A percentile compares a stretch with the other conserved stretches of the same genome.
Conservation (phyloP, 805 yeast genomes). For the Lachancea sp. region DNA sequence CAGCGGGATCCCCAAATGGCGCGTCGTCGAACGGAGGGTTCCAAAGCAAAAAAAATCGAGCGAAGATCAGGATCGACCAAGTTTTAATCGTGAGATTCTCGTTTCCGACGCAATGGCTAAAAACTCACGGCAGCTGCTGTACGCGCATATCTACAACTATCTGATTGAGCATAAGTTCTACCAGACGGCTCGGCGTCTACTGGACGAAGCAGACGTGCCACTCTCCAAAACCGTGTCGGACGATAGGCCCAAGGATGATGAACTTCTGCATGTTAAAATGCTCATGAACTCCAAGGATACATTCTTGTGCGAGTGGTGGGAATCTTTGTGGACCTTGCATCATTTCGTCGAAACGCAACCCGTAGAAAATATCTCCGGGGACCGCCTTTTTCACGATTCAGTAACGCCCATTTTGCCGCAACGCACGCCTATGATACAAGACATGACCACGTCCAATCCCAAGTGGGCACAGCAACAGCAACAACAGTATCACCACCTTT, state of each 20-base stretch:
- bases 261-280: slow-evolving; percentile 34
- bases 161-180: slow-evolving; percentile 41
- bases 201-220: slow-evolving; percentile 42
- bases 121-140: slow-evolving; percentile 43
- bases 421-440: slow-evolving; percentile 6
- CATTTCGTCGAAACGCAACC: slow-evolving; percentile 37
- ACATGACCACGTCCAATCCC: neutral
- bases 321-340: slow-evolving; percentile 44
- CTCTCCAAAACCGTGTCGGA: slow-evolving; percentile 16
- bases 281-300: slow-evolving; percentile 40
- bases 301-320: slow-evolving; percentile 54
- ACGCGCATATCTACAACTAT: slow-evolving; percentile 49
- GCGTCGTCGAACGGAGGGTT: neutral
- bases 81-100: slow-evolving; percentile 14
- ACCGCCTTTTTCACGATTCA: slow-evolving; percentile 12
- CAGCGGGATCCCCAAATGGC: neutral
- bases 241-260: slow-evolving; percentile 12
- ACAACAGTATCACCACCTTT: neutral
- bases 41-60: neutral
- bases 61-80: slow-evolving; percentile 1
- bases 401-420: slow-evolving; percentile 19
- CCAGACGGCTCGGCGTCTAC: slow-evolving; percentile 45
- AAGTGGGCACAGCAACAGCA: slow-evolving; percentile 4
- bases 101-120: slow-evolving; percentile 43
- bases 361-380: slow-evolving; percentile 18